Evolutionary conservation across 2,329 filamentous ascomycete genomes (phyloP).

Genomic region (Hypoxylon sp.): DNA sequence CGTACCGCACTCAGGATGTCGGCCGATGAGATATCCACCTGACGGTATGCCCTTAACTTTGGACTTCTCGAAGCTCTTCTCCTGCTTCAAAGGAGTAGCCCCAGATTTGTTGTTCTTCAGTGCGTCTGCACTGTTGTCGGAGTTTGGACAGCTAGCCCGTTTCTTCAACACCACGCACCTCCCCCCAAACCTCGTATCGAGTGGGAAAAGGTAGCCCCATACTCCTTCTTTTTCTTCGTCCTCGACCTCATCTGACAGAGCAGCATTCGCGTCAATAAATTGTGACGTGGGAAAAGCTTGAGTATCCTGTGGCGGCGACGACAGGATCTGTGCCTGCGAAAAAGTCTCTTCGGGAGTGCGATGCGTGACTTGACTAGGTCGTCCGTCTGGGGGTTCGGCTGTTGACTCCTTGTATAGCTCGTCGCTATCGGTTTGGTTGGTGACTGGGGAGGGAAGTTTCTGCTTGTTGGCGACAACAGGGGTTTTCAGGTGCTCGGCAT

Average conservation of each 20-base stretch:
- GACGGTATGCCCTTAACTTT: slow-evolving; percentile 75
- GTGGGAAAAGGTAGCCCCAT: slow-evolving; percentile 93
- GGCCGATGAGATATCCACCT: slow-evolving; percentile 90
- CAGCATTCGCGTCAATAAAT: slow-evolving; percentile 78
- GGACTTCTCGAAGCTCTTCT: slow-evolving; percentile 73
- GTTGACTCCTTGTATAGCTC: slow-evolving; percentile 77
- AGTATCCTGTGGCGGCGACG: slow-evolving; percentile 75
- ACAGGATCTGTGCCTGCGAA: slow-evolving; percentile 62
- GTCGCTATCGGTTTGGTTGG: slow-evolving; percentile 69
- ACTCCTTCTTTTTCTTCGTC: slow-evolving; percentile 88
- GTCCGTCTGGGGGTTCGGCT: slow-evolving; percentile 75
- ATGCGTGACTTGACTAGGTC: slow-evolving; percentile 68
- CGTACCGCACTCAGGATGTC: slow-evolving; percentile 94
- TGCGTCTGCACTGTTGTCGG: slow-evolving; percentile 62
- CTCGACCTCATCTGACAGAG: slow-evolving; percentile 84
- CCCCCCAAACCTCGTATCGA: slow-evolving; percentile 77
- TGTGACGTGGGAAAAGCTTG: slow-evolving; percentile 76
- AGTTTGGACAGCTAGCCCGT: slow-evolving; percentile 77
- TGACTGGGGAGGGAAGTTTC: slow-evolving; percentile 86
- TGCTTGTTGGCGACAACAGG: slow-evolving; percentile 71
- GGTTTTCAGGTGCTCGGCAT: slow-evolving; percentile 64
- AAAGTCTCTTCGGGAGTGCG: slow-evolving; percentile 64
- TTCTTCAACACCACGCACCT: slow-evolving; percentile 81
- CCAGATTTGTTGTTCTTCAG: slow-evolving; percentile 59
- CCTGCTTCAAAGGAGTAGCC: slow-evolving; percentile 66